phyloP scores from a whole-genome alignment of 305 asterid species.

The Ajuga reptans region DNA sequence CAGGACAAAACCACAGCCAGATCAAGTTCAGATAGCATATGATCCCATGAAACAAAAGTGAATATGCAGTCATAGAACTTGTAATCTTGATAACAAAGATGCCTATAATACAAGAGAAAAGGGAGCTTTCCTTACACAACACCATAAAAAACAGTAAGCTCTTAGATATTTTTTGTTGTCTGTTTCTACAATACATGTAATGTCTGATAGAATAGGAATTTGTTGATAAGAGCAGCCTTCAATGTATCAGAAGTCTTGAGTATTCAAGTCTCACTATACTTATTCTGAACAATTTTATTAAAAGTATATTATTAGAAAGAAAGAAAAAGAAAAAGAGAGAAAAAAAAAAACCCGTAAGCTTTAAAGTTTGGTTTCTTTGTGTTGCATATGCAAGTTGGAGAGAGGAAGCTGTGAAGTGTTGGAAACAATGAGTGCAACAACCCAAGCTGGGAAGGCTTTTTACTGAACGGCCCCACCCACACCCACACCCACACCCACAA shows the following conservation, averaged over 20 bases:
- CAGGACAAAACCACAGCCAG: slow-evolving; percentile 17
- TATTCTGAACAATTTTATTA: background rate
- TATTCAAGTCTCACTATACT: background rate
- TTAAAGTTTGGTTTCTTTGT: background rate
- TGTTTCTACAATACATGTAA: slow-evolving; percentile 1
- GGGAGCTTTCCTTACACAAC: background rate
- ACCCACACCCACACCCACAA: too few species aligned
- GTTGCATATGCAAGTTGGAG: background rate
- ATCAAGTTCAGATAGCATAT: slow-evolving; percentile 18
- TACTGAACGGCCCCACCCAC: too few species aligned
- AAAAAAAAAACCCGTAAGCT: background rate
- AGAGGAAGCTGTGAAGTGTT: background rate
- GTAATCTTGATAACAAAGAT: slow-evolving; percentile 15
- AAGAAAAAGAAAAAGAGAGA: too few species aligned
- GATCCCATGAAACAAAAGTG: slow-evolving; percentile 15
- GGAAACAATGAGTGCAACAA: background rate
- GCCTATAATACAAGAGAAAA: background rate
- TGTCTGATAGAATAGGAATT: background rate
- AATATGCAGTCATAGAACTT: slow-evolving; percentile 2
- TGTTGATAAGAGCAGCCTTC: slow-evolving; percentile 1
- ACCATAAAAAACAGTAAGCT: background rate
- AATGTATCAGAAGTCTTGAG: background rate
- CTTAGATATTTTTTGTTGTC: background rate
- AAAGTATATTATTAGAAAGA: background rate
- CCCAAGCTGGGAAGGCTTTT: background rate